A percentile compares a stretch with the other conserved stretches of the same genome.
These are phyloP conservation scores for Cicer cuneatum DNA, from an alignment of 306 rosid genomes.

Conservation along the genomic window DNA sequence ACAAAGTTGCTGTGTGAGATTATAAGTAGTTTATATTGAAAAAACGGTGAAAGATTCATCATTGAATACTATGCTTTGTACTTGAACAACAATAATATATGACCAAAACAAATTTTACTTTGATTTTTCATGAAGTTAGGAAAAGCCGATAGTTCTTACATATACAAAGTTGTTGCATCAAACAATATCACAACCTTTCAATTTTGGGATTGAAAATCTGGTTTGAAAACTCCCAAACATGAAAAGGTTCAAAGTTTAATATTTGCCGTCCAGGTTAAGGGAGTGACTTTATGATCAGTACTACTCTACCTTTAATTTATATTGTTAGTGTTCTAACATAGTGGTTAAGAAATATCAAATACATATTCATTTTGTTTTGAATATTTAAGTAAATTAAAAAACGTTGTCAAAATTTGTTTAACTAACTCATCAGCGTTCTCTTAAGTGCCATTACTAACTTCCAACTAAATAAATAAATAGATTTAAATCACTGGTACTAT, in stretches of 20 bases:
- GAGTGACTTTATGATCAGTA: background rate
- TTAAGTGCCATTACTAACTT: too few relatives aligned
- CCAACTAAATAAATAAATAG: background rate
- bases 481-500: background rate
- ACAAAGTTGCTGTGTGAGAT: too few relatives aligned
- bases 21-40: background rate
- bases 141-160: constrained; percentile 4
- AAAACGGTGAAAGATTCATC: background rate
- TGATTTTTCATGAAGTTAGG: constrained; percentile 18
- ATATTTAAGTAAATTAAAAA: too few relatives aligned
- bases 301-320: background rate
- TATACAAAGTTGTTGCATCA: constrained; percentile 39
- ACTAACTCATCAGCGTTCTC: too few relatives aligned
- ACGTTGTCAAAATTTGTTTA: too few relatives aligned
- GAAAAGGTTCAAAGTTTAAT: constrained; percentile 18
- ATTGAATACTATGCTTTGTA: background rate
- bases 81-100: background rate
- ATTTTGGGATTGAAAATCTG: constrained; percentile 35
- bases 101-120: background rate
- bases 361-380: too few relatives aligned
- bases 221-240: constrained; percentile 35
- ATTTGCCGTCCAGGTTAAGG: background rate
- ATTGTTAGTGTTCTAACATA: background rate
- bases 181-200: background rate
- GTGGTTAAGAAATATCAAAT: too few relatives aligned